These are phyloP conservation scores for Leishmania tarentolae DNA, from an alignment of 208 protist genomes.

Conservation along the genomic window DNA sequence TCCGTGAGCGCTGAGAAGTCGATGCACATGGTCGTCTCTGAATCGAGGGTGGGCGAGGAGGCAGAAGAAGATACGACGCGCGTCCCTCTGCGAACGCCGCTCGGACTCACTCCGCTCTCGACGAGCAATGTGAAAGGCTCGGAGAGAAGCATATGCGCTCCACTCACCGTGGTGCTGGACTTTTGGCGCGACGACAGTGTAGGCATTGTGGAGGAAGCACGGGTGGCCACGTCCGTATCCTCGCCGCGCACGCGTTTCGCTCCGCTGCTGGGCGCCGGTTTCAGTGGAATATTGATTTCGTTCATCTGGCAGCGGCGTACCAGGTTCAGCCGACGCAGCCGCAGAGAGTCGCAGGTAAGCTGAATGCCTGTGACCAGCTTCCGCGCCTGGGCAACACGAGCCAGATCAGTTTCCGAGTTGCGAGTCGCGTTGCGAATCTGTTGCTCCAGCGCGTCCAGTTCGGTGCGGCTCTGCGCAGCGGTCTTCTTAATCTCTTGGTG, in stretches of 20 bases:
- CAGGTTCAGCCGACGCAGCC: slow-evolving; percentile 71
- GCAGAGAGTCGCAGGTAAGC: slow-evolving; percentile 81
- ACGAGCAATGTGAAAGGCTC: slow-evolving; percentile 67
- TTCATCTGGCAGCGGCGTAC: slow-evolving; percentile 89
- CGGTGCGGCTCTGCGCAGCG: slow-evolving; percentile 36
- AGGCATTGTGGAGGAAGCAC: background rate
- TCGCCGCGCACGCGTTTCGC: slow-evolving; percentile 48
- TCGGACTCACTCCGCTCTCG: slow-evolving; percentile 12
- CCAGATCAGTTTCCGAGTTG: slow-evolving; percentile 59
- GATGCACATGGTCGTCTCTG: slow-evolving; percentile 45
- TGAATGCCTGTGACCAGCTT: slow-evolving; percentile 71
- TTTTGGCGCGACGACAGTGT: background rate
- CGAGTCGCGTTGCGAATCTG: slow-evolving; percentile 57
- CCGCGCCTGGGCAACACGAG: slow-evolving; percentile 58
- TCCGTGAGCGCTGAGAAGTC: slow-evolving; percentile 78
- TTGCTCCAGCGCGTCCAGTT: slow-evolving; percentile 66
- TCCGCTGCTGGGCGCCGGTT: slow-evolving; percentile 34
- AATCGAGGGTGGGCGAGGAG: slow-evolving; percentile 5
- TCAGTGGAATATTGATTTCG: slow-evolving; percentile 76
- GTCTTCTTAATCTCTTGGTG: slow-evolving; percentile 37
- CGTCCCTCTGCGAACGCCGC: slow-evolving; percentile 4
- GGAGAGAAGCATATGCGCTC: slow-evolving; percentile 29
- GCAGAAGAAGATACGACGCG: slow-evolving; percentile 1
- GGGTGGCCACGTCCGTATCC: slow-evolving; percentile 15
- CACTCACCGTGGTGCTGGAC: background rate